Evolutionary conservation across 768 basidiomycete genomes (phyloP).

Genomic region (Sutorius australiensis): DNA sequence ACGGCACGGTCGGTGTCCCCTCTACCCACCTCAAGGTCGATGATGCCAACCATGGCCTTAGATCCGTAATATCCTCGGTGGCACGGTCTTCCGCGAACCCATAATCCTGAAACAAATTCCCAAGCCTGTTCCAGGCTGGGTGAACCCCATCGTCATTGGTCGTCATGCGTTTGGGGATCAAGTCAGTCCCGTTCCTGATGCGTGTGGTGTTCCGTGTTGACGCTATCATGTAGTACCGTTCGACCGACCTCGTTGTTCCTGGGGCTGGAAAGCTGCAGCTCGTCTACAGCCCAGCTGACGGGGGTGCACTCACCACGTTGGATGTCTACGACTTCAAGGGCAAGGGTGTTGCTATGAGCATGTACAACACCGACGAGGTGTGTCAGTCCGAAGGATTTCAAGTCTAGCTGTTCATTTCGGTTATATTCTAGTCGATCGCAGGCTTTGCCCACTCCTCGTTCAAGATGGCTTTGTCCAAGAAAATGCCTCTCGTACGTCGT

Average conservation of each 20-base stretch:
- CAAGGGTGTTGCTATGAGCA: slow-evolving; percentile 88
- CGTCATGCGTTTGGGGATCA: slow-evolving; percentile 98
- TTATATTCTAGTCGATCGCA: slow-evolving; percentile 62
- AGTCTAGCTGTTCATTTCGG: neutral
- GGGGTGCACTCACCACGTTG: slow-evolving; percentile 60
- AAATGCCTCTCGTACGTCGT: slow-evolving; percentile 62
- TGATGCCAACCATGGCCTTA: slow-evolving; percentile 24
- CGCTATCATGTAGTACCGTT: slow-evolving; percentile 63
- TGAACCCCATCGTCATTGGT: slow-evolving; percentile 93
- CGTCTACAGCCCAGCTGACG: slow-evolving; percentile 80
- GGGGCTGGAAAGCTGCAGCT: slow-evolving; percentile 93
- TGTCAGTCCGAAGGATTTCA: slow-evolving; percentile 5
- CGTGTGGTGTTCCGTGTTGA: slow-evolving; percentile 6
- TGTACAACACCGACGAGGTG: slow-evolving; percentile 98
- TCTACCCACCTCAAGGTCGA: neutral
- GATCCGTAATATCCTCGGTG: slow-evolving; percentile 97
- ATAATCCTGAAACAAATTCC: slow-evolving; percentile 91
- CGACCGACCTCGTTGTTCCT: slow-evolving; percentile 88
- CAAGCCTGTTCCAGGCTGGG: slow-evolving; percentile 94
- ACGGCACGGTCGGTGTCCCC: slow-evolving; percentile 70
- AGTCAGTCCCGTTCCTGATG: slow-evolving; percentile 35
- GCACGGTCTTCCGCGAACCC: slow-evolving; percentile 98
- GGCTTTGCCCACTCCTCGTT: slow-evolving; percentile 98
- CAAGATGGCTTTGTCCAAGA: slow-evolving; percentile 88
- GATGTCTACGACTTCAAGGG: slow-evolving; percentile 94